These are phyloP conservation scores for Vaccinium vitisidaea DNA, from an alignment of 148 eudicot species.

Conservation along the genomic window DNA sequence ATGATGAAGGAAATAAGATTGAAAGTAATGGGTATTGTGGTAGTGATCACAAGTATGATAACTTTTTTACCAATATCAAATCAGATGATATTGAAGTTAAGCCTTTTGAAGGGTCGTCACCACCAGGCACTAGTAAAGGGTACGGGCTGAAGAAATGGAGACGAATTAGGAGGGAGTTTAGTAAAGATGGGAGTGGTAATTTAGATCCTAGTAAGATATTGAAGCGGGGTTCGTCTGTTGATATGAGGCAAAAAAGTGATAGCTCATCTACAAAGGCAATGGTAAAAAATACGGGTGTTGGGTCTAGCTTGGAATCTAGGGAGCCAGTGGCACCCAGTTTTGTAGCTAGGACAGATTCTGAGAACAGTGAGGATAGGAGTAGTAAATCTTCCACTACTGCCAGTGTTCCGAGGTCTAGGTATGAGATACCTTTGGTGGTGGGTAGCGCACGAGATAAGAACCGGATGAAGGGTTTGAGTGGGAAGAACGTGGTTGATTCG, in stretches of 20 bases:
- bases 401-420: constrained; percentile 47
- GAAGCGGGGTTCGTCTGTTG: constrained; percentile 46
- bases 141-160: constrained; percentile 82
- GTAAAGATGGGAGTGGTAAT: constrained; percentile 34
- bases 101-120: constrained; percentile 13
- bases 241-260: constrained; percentile 34
- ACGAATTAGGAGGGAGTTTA: constrained; percentile 51
- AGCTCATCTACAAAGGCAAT: constrained; percentile 62
- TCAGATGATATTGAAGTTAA: constrained; percentile 16
- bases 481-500: constrained; percentile 27
- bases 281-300: constrained; percentile 27
- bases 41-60: constrained; percentile 17
- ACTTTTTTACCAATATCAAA: background rate
- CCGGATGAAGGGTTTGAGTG: constrained; percentile 29
- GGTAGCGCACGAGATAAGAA: constrained; percentile 37
- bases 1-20: constrained; percentile 18
- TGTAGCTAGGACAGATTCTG: constrained; percentile 51
- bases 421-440: constrained; percentile 20
- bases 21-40: constrained; percentile 38
- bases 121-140: constrained; percentile 45
- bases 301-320: constrained; percentile 23
- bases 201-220: constrained; percentile 33
- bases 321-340: constrained; percentile 28
- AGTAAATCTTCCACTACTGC: constrained; percentile 84
- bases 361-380: constrained; percentile 69